Percentiles rank a stretch among this genome's conserved stretches.
These are phyloP conservation scores for Boletales sp. DNA, from an alignment of 768 basidiomycete genomes.

Conservation along the genomic window DNA sequence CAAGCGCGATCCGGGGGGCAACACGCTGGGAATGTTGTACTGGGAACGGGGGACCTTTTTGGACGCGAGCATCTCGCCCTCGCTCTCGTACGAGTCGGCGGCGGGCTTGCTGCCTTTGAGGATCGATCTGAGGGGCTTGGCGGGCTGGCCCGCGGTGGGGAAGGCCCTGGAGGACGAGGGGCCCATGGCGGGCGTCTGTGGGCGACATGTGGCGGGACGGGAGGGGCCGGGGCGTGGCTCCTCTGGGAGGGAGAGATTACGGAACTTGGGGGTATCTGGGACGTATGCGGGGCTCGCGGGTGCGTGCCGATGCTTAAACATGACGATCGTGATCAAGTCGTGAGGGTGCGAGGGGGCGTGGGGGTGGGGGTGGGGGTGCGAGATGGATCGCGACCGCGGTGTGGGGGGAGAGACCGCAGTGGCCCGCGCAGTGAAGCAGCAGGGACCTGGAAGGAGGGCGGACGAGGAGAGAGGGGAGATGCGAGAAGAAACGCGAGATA, in stretches of 20 bases:
- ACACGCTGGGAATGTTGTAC: constrained; percentile 21
- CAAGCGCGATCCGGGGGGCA: constrained; percentile 23
- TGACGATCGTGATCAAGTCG: constrained; percentile 25
- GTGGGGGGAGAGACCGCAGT: constrained; percentile 21
- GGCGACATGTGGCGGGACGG: constrained; percentile 15
- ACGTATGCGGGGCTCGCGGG: constrained; percentile 12
- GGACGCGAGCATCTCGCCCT: constrained; percentile 20
- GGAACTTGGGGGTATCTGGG: constrained; percentile 21
- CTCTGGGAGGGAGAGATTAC: constrained; percentile 18
- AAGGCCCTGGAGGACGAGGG: constrained; percentile 10
- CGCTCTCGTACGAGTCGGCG: constrained; percentile 21
- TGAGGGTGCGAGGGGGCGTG: too few relatives aligned
- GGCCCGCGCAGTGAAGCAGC: constrained; percentile 23
- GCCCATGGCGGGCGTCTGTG: constrained; percentile 12
- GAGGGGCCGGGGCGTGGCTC: constrained; percentile 6
- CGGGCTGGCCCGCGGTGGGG: constrained; percentile 20
- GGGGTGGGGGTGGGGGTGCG: background rate
- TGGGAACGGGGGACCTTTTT: constrained; percentile 19
- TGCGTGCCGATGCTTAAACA: constrained; percentile 19
- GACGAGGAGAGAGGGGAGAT: constrained; percentile 5
- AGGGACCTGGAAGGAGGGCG: constrained; percentile 13
- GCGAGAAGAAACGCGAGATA: constrained; percentile 4
- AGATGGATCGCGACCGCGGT: too few relatives aligned
- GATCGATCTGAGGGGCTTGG: constrained; percentile 26
- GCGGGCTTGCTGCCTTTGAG: constrained; percentile 24